Conservation (phyloP, 202 grass and related monocot species). For the Tripidium arundinaceum region DNA sequence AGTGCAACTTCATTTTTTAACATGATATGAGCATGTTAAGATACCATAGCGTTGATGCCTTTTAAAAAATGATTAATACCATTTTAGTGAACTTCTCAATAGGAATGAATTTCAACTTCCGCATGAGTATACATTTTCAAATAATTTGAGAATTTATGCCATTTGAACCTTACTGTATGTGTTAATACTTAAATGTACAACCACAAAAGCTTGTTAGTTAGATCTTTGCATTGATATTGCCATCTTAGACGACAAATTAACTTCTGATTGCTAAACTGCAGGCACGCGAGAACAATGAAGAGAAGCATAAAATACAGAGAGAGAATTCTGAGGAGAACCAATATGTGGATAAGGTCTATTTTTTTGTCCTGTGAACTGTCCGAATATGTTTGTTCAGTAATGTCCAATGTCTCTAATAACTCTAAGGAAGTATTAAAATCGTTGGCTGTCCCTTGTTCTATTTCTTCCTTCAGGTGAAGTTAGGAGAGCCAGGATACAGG, state of each 20-base stretch:
- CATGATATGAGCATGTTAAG: conserved; percentile 11
- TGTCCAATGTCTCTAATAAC: conserved; percentile 1
- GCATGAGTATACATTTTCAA: conserved; percentile 5
- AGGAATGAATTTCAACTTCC: not conserved
- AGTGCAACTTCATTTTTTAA: conserved; percentile 4
- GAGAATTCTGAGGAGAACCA: conserved; percentile 59
- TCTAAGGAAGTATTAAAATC: not conserved
- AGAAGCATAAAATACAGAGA: conserved; percentile 60
- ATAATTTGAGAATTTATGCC: conserved; percentile 6
- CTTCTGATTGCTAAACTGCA: conserved; percentile 40
- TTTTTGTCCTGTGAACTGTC: not conserved
- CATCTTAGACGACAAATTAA: conserved; percentile 1
- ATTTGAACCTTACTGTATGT: not conserved
- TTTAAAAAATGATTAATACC: conserved; percentile 1
- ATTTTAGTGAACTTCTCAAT: not conserved
- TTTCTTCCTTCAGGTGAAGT: conserved; percentile 69
- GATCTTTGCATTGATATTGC: conserved; percentile 11
- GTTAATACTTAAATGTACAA: conserved; percentile 6
- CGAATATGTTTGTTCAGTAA: conserved; percentile 3
- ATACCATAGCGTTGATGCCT: conserved; percentile 10
- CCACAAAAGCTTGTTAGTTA: conserved; percentile 6
- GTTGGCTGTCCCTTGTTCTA: not conserved
- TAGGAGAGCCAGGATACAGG: conserved; percentile 86
- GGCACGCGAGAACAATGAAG: conserved; percentile 83
- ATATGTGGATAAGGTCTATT: conserved; percentile 71